Conservation (phyloP, 2,329 filamentous ascomycete genomes). For the Trichoderma semiorbis region DNA sequence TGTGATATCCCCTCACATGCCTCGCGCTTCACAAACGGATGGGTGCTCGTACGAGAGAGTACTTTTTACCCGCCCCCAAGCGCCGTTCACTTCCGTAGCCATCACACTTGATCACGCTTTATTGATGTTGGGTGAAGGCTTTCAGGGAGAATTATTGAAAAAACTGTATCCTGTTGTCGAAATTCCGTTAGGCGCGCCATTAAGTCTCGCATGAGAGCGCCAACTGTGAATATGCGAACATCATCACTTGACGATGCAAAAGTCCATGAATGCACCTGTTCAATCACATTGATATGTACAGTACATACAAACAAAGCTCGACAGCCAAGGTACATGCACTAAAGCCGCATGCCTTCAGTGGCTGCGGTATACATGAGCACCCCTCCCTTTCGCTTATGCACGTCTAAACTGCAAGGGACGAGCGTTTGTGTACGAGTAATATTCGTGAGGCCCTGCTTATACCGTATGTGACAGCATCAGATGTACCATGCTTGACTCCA, state of each 20-base stretch:
- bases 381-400: background rate
- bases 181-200: background rate
- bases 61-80: constrained; percentile 7
- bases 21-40: background rate
- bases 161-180: background rate
- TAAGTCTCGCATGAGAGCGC: background rate
- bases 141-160: too few species aligned
- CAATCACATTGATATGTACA: too few species aligned
- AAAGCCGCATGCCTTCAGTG: background rate
- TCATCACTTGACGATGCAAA: background rate
- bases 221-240: background rate
- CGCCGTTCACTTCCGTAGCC: background rate
- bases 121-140: background rate
- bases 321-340: background rate
- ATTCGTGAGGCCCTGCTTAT: background rate
- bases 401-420: background rate
- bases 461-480: background rate
- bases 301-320: too few species aligned
- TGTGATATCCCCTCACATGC: background rate
- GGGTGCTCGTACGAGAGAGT: background rate
- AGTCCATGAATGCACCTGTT: background rate
- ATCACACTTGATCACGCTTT: constrained; percentile 1
- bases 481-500: background rate
- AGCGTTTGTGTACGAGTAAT: background rate
- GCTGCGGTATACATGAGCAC: background rate